phyloP scores from a whole-genome alignment of 2,329 filamentous ascomycete species.

The Helicocarpus griseus region DNA sequence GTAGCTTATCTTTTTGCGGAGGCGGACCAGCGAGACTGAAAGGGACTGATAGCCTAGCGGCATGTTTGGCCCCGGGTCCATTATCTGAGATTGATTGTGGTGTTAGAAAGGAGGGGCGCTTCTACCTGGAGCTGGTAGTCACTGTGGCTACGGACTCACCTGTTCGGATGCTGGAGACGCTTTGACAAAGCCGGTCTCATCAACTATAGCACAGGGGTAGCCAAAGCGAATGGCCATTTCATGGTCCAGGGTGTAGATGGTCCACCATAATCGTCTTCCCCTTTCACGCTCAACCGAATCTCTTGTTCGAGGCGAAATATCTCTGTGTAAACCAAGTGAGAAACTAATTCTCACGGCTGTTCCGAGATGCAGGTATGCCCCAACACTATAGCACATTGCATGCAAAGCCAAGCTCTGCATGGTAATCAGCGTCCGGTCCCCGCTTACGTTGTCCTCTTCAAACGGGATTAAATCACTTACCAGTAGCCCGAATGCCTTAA shows the following conservation, averaged over 20 bases:
- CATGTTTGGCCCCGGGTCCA: not conserved
- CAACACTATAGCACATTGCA: not conserved
- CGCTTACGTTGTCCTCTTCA: not conserved
- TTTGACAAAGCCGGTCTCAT: not conserved
- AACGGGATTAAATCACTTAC: not conserved
- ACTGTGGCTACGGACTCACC: not conserved
- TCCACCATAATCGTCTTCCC: not conserved
- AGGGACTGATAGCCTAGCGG: not conserved
- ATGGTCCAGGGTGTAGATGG: not conserved
- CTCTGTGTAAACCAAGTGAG: not conserved
- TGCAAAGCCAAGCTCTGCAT: not conserved
- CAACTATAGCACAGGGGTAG: not conserved
- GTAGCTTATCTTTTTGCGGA: not conserved
- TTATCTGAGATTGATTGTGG: too few relatives aligned
- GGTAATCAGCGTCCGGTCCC: not conserved
- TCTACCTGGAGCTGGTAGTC: too few relatives aligned
- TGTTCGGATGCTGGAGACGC: not conserved
- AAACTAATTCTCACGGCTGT: not conserved
- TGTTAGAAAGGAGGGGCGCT: too few relatives aligned
- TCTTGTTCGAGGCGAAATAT: not conserved
- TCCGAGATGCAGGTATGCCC: not conserved
- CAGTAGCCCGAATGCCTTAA: not conserved
- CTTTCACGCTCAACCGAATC: not conserved
- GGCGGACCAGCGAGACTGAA: not conserved
- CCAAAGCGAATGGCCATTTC: not conserved